Base-by-base conservation (phyloP, 192 early-diverging fungal species). In the Coemansia sp. region DNA sequence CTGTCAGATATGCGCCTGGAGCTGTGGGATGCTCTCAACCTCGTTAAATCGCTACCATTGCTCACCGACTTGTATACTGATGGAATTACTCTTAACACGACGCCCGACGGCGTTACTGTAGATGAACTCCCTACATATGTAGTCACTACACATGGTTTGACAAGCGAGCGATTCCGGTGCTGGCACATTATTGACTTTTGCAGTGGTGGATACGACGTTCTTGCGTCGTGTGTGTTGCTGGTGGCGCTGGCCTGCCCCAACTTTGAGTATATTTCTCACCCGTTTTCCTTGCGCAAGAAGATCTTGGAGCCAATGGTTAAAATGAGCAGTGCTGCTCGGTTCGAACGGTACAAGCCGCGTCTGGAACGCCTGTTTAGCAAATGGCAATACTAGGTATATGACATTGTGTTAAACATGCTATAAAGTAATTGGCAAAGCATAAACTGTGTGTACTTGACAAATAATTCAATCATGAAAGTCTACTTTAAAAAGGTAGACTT, bases 401-500 rank as follows among this genome's bases (percentile, higher is more conserved):
- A 7, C 44, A 6, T 47, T 47, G 44, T 7, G 27, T 27, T 27
- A 27, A 27, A 2, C 27, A 47, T 6, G 36, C 36, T 10, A 38
- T 38, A 38, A 38, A 38, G 5, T 38, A 38, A 3, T n/a, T 27
- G 27, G 0, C 6, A 3, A 5, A 5, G 44, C 44, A 15, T 5
- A 47, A 18, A 47, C n/a, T 47, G 44, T 47, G 44, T 47, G 18
- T 47, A 52, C 9, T 22, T 52, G 22, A 22, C 31, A 34, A 60
- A 33, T 34, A 18, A 36, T 36, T 16, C 16, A 36, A 31, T 9
- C 24, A 24, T 24, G 22, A 33, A 66, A 7, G 66, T 9, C 59
- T 73, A n/a, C 57, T 60, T 60, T 36, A 60, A 16, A 31, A 60
- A 60, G 29, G 31, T 60, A n/a, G 57, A 18, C 16, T 60, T 60